phyloP scores from a whole-genome alignment of 1,139 yeast species.

The Geotrichum citri-aurantii region DNA sequence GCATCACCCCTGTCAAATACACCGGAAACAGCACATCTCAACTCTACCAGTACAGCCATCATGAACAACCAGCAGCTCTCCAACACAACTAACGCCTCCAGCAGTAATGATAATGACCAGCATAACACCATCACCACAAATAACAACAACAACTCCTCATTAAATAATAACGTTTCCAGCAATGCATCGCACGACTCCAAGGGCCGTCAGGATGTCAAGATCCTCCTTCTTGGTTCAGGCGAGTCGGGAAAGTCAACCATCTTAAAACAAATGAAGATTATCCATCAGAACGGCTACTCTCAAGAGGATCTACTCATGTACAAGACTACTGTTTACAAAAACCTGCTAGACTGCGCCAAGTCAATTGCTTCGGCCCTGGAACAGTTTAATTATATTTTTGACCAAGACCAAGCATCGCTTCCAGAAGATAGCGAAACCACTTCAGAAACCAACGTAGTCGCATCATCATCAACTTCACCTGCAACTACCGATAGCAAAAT shows the following conservation, averaged over 20 bases:
- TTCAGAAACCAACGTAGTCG: not conserved
- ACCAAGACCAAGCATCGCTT: not conserved
- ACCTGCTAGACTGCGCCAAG: conserved; percentile 58
- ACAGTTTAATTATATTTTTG: conserved; percentile 23
- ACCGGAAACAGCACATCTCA: no score
- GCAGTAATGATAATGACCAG: not conserved
- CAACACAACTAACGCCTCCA: not conserved
- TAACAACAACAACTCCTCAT: no score
- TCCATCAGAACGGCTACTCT: conserved; percentile 64
- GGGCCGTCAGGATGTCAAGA: conserved; percentile 43
- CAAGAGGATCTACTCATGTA: conserved; percentile 57
- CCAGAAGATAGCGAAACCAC: not conserved
- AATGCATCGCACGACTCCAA: conserved; percentile 1
- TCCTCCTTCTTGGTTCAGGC: conserved; percentile 65
- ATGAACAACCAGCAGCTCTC: not conserved
- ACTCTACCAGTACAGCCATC: not conserved
- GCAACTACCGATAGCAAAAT: conserved; percentile 7
- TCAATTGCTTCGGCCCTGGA: conserved; percentile 52
- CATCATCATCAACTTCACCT: not conserved
- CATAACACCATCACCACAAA: not conserved
- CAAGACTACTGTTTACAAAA: conserved; percentile 61
- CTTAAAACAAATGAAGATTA: conserved; percentile 68
- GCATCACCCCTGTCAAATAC: conserved; percentile 9
- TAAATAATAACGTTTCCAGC: not conserved
- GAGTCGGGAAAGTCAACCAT: conserved; percentile 74